Base-by-base conservation (phyloP, 148 eudicot genomes). In the Limonium bicolor region DNA sequence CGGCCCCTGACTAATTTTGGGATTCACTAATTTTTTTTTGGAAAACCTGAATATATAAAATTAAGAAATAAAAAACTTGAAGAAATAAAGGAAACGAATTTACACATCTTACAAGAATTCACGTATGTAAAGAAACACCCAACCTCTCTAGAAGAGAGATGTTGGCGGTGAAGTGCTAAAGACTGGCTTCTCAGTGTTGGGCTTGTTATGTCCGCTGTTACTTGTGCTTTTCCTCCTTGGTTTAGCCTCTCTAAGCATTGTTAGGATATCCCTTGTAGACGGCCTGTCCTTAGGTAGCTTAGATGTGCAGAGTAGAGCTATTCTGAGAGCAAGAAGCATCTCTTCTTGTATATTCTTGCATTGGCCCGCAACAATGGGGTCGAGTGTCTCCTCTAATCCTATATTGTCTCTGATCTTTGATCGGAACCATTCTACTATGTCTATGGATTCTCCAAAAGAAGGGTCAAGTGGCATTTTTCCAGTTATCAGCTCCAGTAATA, bases 231-330 rank as follows among this genome's bases (percentile, higher is more conserved):
- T 68, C 24, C 73, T 58, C 30, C 73, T 44, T 2, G 73, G 73
- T 51, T 68, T 68, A 6, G 73, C 73, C 56, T 68, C 68, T 58
- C 52, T 44, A 29, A 68, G 73, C 73, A 68, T 68, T 19, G 68
- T 58, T 13, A 63, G 49, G 1, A 58, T 50, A 56, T 68, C 73
- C 40, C 68, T 68, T 54, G 64, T 68, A 12, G 61, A 58, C 4
- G 68, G 73, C 58, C 73, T 49, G 27, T 68, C 73, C 34, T 68
- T 68, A 0, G 73, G 73, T 17, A 68, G 46, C 39, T 68, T 68
- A 8, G 68, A 53, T 1, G 73, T 68, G 41, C 73, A 68, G 18
- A 63, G 54, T 46, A 68, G 50, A 35, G 73, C 73, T 5, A 68
- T 58, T 11, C 61, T 55, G 4, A 68, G 52, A 6, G 58, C 61